Evolutionary conservation across 257 asterid species (phyloP), one percentile per base, ranked within the genome.

Genomic region (Solanum medicagineum): DNA sequence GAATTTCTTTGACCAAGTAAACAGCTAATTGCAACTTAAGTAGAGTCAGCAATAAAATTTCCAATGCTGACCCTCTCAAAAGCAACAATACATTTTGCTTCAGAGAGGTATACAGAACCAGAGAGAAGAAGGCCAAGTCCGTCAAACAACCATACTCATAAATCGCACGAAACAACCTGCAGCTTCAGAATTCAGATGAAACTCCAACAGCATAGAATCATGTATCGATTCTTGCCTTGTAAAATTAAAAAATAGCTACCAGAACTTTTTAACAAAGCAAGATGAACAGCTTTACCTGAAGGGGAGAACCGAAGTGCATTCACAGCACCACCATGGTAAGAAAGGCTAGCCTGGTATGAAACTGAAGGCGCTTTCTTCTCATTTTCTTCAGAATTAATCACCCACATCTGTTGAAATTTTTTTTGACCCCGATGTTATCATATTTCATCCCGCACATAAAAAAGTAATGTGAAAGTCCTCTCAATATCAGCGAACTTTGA

Each of bases 281-380:
- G 80, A 81, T 36, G 26, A 83, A 81, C 83, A 84, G 70, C 84
- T 83, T 84, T 86, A 93, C 99, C 99, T 3, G 97, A 91, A 53
- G 97, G 98, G 51, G 98, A 97, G 92, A 97, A 95, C 44, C 99
- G 99, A 73, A 97, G 94, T 10, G 91, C 90, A 91, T 97, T 97
- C 36, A 97, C 96, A 66, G 99, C 95, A 71, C 98, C 92, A 62
- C 92, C 85, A 85, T 97, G 98, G 87, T 93, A 94, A 26, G 97
- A 91, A 85, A 97, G 96, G 90, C 88, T 95, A 87, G 90, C 91
- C 63, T 90, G 93, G 83, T 97, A 97, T 80, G 92, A 36, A 88
- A 94, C 96, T 60, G 86, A 93, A 74, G 94, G 97, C 47, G 85
- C 91, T 91, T 89, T 89, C 89, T 91, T 93, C 80, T 92, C 85